Percentiles rank a stretch among this genome's conserved stretches.
phyloP scores from a whole-genome alignment of 148 eudicot genomes.

The Selenicereus undatus region DNA sequence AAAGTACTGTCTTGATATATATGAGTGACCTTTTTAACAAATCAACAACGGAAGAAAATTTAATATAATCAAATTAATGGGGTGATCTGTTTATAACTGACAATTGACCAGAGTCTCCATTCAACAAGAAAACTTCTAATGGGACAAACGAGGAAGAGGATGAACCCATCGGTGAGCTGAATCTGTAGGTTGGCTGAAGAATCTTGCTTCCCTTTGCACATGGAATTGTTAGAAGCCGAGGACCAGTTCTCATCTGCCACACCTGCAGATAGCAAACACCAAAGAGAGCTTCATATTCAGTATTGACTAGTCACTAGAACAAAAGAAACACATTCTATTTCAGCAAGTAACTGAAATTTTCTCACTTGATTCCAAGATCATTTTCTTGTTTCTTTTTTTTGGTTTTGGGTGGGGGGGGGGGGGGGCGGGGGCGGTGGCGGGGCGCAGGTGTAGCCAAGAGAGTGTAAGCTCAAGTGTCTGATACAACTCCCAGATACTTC shows the following conservation, averaged over 20 bases:
- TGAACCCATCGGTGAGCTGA: slow-evolving; percentile 45
- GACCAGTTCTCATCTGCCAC: slow-evolving; percentile 98
- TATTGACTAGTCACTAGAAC: neutral
- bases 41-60: slow-evolving; percentile 2
- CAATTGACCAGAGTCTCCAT: slow-evolving; percentile 90
- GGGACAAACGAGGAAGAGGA: slow-evolving; percentile 63
- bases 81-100: slow-evolving; percentile 63
- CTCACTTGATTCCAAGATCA: no score
- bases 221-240: slow-evolving; percentile 61
- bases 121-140: slow-evolving; percentile 75
- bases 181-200: slow-evolving; percentile 90
- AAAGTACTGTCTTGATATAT: neutral
- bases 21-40: neutral
- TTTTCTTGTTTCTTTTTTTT: no score
- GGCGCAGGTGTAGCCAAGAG: no score
- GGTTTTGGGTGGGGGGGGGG: no score
- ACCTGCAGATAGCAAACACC: slow-evolving; percentile 36
- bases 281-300: neutral
- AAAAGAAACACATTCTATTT: neutral
- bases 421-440: no score
- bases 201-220: slow-evolving; percentile 85
- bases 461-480: no score
- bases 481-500: no score
- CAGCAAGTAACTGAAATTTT: no score
- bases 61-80: slow-evolving; percentile 9